Base-by-base conservation (phyloP, 768 basidiomycete genomes). In the Tricholoma sp. region DNA sequence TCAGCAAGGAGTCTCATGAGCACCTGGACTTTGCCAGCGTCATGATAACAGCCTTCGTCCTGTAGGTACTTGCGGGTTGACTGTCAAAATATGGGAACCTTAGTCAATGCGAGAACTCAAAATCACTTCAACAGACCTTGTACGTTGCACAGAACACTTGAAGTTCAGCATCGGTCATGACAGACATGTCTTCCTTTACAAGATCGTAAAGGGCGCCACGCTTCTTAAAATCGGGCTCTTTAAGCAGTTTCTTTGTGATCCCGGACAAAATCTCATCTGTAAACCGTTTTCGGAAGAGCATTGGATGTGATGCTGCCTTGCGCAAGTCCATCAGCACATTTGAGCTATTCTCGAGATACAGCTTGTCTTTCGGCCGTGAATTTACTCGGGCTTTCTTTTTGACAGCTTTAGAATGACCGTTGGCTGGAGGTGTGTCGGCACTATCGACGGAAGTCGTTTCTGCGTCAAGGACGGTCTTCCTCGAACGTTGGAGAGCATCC, bases 241-340 rank as follows among this genome's bases (percentile, higher is more conserved):
- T 92, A 69, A 98, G 72, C 52, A 97, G 78, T 52, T 87, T 84
- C 66, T 83, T 91, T 6, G 96, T 83, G 60, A 98, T 85, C 1
- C 82, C 76, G 21, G 80, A 79, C 62, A 99, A 71, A 46, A 75
- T 83, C 19, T 85, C 81, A 67, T 97, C 91, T 16, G 86, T 86
- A 70, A 91, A 99, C 5, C 79, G 79, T 37, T 81, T 84, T 31
- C 97, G 82, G 79, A 99, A 99, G 16, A 99, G 79, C 88, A 98
- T 91, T 2, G 97, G 96, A 74, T 99, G 97, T 29, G 86, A 88
- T 2, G 96, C 89, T 3, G 97, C 97, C 72, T 99, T 99, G 31
- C 97, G 85, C 14, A 99, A 79, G 66, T 97, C 95, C 93, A 98
- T 98, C 34, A 99, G 79, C 54, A 99, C 94, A 69, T 99, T 95